A percentile compares a stretch with the other conserved stretches of the same genome.
phyloP scores from a whole-genome alignment of 2,329 filamentous ascomycete species.

The Zelopaecilomyces penicillatus region DNA sequence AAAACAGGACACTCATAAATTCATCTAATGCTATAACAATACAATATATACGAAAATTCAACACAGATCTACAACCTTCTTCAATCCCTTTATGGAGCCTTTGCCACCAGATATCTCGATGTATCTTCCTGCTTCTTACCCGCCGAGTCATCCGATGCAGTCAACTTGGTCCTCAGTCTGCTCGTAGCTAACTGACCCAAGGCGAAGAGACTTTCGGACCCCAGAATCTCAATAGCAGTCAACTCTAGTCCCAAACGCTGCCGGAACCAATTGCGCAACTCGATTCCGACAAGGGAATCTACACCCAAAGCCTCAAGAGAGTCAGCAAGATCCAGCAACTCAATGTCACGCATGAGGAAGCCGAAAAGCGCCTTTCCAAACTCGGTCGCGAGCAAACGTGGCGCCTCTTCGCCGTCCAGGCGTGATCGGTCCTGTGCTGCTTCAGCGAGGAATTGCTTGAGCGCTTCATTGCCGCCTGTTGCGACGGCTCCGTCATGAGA shows the following conservation, averaged over 20 bases:
- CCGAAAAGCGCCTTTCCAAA: conserved; percentile 8
- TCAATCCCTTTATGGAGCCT: too few relatives aligned
- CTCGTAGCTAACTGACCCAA: conserved; percentile 1
- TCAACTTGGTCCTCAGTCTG: too few relatives aligned
- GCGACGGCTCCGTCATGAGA: neutral
- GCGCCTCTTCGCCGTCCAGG: conserved; percentile 2
- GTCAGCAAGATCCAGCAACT: conserved; percentile 8
- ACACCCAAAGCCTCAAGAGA: conserved; percentile 8
- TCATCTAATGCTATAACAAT: too few relatives aligned
- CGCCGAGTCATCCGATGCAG: too few relatives aligned
- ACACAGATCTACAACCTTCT: too few relatives aligned
- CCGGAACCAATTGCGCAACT: conserved; percentile 14
- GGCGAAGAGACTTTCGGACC: conserved; percentile 5
- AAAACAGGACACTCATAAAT: too few relatives aligned
- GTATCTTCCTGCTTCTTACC: too few relatives aligned
- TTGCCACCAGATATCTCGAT: too few relatives aligned
- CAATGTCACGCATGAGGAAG: conserved; percentile 7
- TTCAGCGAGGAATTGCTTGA: conserved; percentile 9
- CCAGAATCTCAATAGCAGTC: conserved; percentile 10
- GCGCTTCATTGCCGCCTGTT: conserved; percentile 4
- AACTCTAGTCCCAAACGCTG: conserved; percentile 8
- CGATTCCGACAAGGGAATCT: conserved; percentile 12
- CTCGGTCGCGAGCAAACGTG: conserved; percentile 2
- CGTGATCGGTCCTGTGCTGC: conserved; percentile 2
- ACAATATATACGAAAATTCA: too few relatives aligned